Evolutionary conservation across 257 asterid genomes (phyloP).

Genomic region (Gardenia jasminoides): DNA sequence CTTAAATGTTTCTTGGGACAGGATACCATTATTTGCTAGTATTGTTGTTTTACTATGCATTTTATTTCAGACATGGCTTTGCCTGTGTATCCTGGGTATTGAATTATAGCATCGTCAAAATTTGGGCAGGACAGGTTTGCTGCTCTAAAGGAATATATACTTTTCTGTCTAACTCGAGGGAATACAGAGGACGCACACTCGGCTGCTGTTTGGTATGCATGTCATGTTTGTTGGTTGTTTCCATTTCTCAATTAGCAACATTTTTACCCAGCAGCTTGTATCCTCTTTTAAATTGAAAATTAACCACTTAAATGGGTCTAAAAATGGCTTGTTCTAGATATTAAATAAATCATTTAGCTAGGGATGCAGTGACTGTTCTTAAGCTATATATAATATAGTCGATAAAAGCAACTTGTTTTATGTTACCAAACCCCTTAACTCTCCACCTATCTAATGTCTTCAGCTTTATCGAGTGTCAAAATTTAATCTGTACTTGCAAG

Average conservation of each 20-base stretch:
- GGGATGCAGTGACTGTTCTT: neutral
- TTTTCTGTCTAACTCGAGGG: slow-evolving; percentile 52
- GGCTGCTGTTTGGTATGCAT: slow-evolving; percentile 52
- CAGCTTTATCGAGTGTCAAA: neutral
- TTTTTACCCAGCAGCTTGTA: neutral
- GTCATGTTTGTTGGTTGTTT: neutral
- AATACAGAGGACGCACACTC: slow-evolving; percentile 46
- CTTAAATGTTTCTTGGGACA: neutral
- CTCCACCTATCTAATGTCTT: neutral
- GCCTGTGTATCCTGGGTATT: neutral
- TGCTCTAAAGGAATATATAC: slow-evolving; percentile 58
- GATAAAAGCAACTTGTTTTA: neutral
- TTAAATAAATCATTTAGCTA: no score
- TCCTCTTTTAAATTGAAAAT: neutral
- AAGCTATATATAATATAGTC: neutral
- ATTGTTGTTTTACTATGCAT: neutral
- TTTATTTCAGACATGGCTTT: neutral
- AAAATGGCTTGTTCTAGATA: neutral
- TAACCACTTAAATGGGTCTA: neutral
- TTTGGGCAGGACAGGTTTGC: slow-evolving; percentile 59
- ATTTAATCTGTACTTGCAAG: neutral
- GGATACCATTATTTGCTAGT: neutral
- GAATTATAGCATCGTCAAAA: neutral
- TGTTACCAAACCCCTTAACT: neutral
- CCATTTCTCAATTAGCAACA: neutral